phyloP scores from a whole-genome alignment of 352 stramenopile genomes.

The Phytophthora citricola region DNA sequence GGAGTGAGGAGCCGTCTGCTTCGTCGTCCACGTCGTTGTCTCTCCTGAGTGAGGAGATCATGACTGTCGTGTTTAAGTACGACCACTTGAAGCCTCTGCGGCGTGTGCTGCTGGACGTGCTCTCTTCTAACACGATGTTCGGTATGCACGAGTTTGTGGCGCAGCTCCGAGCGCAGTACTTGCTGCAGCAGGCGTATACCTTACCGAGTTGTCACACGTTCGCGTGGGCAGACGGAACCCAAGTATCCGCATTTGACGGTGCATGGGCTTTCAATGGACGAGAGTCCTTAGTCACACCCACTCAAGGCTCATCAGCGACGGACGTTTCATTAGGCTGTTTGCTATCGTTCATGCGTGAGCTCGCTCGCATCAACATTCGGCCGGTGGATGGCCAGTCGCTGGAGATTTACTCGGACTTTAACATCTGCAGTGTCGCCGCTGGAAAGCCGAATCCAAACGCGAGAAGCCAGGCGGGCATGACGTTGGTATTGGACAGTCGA shows the following conservation, averaged over 20 bases:
- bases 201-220: neutral
- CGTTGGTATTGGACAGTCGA: conserved; percentile 47
- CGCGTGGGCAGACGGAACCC: neutral
- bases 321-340: conserved; percentile 32
- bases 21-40: conserved; percentile 25
- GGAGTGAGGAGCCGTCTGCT: conserved; percentile 6
- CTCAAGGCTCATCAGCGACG: conserved; percentile 11
- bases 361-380: conserved; percentile 33
- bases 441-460: neutral
- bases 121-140: conserved; percentile 42
- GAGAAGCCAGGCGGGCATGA: conserved; percentile 25
- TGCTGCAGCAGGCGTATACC: conserved; percentile 20
- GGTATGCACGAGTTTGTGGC: conserved; percentile 48
- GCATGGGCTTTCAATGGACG: conserved; percentile 36
- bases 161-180: conserved; percentile 42
- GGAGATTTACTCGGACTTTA: conserved; percentile 32
- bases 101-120: conserved; percentile 30
- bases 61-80: conserved; percentile 45
- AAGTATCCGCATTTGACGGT: conserved; percentile 33
- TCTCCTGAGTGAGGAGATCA: conserved; percentile 42
- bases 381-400: conserved; percentile 27
- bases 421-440: conserved; percentile 10
- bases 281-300: conserved; percentile 24
- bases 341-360: conserved; percentile 42
- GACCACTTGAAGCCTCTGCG: conserved; percentile 40